Evolutionary conservation across 2,329 filamentous ascomycete genomes (phyloP), one percentile per base, ranked within the genome.

Genomic region (Atkinsonella texensis): DNA sequence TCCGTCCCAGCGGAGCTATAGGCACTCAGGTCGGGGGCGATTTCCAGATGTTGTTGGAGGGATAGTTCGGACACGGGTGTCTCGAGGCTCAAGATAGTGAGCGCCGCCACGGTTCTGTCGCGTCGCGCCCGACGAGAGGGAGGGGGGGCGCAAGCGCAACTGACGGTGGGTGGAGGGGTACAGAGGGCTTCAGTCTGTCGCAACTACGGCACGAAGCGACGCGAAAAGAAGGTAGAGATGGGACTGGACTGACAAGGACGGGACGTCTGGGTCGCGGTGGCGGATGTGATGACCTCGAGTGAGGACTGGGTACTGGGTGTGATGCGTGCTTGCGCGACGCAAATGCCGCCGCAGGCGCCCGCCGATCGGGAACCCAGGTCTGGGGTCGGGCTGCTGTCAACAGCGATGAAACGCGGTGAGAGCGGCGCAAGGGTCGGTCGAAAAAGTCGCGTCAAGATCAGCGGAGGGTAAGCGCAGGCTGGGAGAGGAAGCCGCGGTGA

Each of bases 21-120:
- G 56, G 71, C 70, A 59, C 74, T 66, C 59, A 80, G 68, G 56
- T 75, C 72, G 48, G 75, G 75, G 52, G 74, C 69, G 56, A 80
- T 70, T 57, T 80, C 76, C 57, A 80, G 71, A 58, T 82, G 77
- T 63, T 81, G 77, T 65, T 80, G 77, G 43, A 80, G 70, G 55
- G 78, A 80, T 55, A 81, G 71, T 64, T 79, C 74, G 59, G 74
- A 70, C 51, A 65, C 58, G 57, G 74, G 69, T 53, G 66, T 59
- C 58, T 78, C 74, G 68, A 73, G 74, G 63, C 67, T 74, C 66
- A 77, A 68, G 59, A 78, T 69, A 53, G 75, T 77, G 65, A 79
- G 74, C 63, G 77, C 77, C 65, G 76, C 77, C 77, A 80, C 73
- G 65, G 62, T 70, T 69, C 67, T 60, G 62, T 54, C 55, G 49